Base-by-base conservation (phyloP, 2,329 filamentous ascomycete species). In the Verticillium alfalfae region DNA sequence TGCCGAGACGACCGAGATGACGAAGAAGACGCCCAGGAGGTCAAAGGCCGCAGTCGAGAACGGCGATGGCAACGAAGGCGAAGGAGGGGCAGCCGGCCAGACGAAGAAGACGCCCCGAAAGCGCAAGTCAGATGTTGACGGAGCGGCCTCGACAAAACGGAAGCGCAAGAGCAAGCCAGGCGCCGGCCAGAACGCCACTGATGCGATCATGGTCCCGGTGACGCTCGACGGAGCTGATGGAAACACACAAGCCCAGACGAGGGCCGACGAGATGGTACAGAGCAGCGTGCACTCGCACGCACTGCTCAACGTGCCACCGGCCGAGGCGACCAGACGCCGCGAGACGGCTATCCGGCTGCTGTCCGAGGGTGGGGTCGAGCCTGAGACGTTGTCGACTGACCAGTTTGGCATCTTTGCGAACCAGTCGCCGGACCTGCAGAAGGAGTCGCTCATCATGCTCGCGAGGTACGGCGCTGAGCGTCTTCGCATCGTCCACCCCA, bases 331-430 rank as follows among this genome's bases (percentile, higher is more conserved):
- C n/a, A 78, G 83, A 31, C 77, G 84, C 45, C 75, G 75, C 56
- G 78, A 82, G 10, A 74, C 75, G 8, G 83, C 84, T 7, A 75
- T 76, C n/a, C 72, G 74, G 31, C 73, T 85, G 36, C 76, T 87
- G 5, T 71, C 56, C 2, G 75, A 76, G 1, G 77, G 72, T n/a
- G 77, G 75, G 5, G 77, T 87, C n/a, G 78, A 84, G 41, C 83
- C 82, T 1, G 71, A 74, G 2, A 81, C 82, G 0, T 72, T 87
- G 10, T 83, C 81, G 0, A 64, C 71, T 4, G 84, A 86, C 56
- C 84, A 87, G 67, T 84, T 87, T 63, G 80, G 75, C 65, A 87
- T 86, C 16, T 85, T 87, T 65, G 76, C 84, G 9, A 87, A 87
- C 60, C 84, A 87, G 70, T 79, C 83, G 0, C 83, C 84, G 0